Percentiles rank a stretch among this genome's conserved stretches.
Conservation (phyloP, 2,329 filamentous ascomycete species). For the Ophiocordyceps camponoti-floridani region DNA sequence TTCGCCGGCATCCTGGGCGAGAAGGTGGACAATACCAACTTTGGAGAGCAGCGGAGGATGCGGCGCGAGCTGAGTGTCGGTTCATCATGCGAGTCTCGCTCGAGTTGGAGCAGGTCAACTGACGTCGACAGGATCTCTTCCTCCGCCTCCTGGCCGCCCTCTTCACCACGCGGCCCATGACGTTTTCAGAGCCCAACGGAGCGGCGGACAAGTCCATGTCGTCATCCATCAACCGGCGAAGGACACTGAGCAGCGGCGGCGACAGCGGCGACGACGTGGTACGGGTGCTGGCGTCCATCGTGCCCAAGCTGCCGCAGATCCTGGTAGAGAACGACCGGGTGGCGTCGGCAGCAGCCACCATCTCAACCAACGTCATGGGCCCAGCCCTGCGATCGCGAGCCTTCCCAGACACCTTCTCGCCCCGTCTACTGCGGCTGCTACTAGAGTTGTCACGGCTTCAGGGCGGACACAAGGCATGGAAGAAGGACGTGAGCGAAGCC, state of each 20-base stretch:
- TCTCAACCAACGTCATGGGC: constrained; percentile 68
- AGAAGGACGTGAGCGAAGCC: constrained; percentile 77
- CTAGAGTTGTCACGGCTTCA: constrained; percentile 61
- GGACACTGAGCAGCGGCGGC: constrained; percentile 15
- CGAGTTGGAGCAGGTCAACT: not conserved
- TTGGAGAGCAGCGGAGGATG: constrained; percentile 88
- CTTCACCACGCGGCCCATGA: constrained; percentile 74
- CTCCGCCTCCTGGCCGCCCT: constrained; percentile 77
- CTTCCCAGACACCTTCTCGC: constrained; percentile 72
- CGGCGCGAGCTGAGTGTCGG: constrained; percentile 70
- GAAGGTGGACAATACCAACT: constrained; percentile 95
- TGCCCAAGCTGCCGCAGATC: constrained; percentile 66
- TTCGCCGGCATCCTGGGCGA: constrained; percentile 81
- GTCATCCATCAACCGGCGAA: constrained; percentile 17
- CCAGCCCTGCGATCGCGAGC: constrained; percentile 68
- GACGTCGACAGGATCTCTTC: constrained; percentile 55
- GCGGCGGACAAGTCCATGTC: constrained; percentile 17
- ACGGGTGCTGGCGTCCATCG: constrained; percentile 58
- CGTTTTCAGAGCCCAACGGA: constrained; percentile 39
- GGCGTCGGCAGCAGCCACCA: constrained; percentile 55
- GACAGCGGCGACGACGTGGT: constrained; percentile 52
- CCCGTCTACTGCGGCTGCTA: constrained; percentile 52
- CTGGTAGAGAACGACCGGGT: constrained; percentile 77
- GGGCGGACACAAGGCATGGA: constrained; percentile 76
- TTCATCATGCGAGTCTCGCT: constrained; percentile 5